phyloP scores from a whole-genome alignment of 1,139 yeast species.

The Eremothecium cymbalariae region DNA sequence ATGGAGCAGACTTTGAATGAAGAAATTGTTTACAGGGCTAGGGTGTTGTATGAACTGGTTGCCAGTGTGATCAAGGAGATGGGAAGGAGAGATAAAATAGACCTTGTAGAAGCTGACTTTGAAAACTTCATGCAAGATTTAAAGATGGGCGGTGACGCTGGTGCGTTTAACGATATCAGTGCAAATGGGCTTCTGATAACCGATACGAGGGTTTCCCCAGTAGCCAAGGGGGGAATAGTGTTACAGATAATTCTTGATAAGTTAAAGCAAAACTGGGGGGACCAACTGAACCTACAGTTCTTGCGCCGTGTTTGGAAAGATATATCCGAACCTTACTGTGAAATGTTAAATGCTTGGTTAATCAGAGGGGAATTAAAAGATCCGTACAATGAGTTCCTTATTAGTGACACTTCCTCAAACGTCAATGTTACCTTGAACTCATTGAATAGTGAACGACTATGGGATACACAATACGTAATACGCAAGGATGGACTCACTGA shows the following conservation, averaged over 20 bases:
- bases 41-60: slow-evolving; percentile 20
- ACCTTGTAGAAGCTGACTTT: slow-evolving; percentile 27
- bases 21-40: slow-evolving; percentile 21
- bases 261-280: slow-evolving; percentile 57
- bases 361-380: slow-evolving; percentile 67
- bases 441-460: slow-evolving; percentile 61
- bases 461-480: slow-evolving; percentile 78
- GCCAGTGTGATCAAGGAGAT: slow-evolving; percentile 22
- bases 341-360: slow-evolving; percentile 72
- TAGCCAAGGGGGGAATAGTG: slow-evolving; percentile 63
- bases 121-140: slow-evolving; percentile 30
- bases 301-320: slow-evolving; percentile 46
- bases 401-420: slow-evolving; percentile 36
- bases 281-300: slow-evolving; percentile 46
- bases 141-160: slow-evolving; percentile 15
- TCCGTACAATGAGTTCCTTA: slow-evolving; percentile 75
- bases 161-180: background rate
- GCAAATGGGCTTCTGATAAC: slow-evolving; percentile 21
- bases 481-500: slow-evolving; percentile 68
- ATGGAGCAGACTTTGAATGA: slow-evolving; percentile 36
- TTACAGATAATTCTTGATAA: slow-evolving; percentile 54
- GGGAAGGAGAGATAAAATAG: slow-evolving; percentile 22
- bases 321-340: slow-evolving; percentile 57
- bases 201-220: slow-evolving; percentile 46
- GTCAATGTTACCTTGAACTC: slow-evolving; percentile 21